Evolutionary conservation across 2,329 filamentous ascomycete genomes (phyloP).

Genomic region (Stagonosporopsis cucurbitacearum): DNA sequence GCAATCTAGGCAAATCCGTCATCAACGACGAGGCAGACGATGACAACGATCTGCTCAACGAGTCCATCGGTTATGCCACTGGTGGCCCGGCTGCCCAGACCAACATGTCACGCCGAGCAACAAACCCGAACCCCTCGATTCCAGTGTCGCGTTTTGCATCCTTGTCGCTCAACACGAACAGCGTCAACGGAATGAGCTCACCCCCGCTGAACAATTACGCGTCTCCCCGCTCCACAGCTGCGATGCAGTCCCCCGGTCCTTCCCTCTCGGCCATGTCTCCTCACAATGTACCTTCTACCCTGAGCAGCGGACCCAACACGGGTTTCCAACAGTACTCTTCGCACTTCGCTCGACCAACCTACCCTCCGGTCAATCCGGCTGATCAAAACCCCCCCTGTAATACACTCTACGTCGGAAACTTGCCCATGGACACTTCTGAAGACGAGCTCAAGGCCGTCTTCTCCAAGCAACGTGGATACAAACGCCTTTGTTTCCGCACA

Average conservation of each 20-base stretch:
- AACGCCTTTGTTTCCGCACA: slow-evolving; percentile 90
- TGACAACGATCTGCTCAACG: slow-evolving; percentile 74
- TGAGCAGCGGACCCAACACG: slow-evolving; percentile 58
- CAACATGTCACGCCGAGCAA: slow-evolving; percentile 67
- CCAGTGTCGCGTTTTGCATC: slow-evolving; percentile 72
- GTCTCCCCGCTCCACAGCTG: slow-evolving; percentile 57
- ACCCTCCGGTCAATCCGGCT: slow-evolving; percentile 88
- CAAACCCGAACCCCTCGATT: slow-evolving; percentile 74
- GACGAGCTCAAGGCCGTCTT: slow-evolving; percentile 95
- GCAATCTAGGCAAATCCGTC: slow-evolving; percentile 68
- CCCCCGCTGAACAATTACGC: slow-evolving; percentile 58
- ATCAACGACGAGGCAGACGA: slow-evolving; percentile 75
- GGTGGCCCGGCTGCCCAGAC: slow-evolving; percentile 62
- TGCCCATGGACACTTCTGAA: slow-evolving; percentile 90
- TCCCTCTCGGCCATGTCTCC: slow-evolving; percentile 51
- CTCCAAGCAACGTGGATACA: slow-evolving; percentile 91
- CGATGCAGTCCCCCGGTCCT: slow-evolving; percentile 58
- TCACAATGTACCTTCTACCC: slow-evolving; percentile 64
- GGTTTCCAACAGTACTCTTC: slow-evolving; percentile 63
- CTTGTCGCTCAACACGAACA: slow-evolving; percentile 73
- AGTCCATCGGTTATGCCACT: slow-evolving; percentile 76
- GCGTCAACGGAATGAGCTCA: slow-evolving; percentile 55
- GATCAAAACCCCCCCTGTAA: slow-evolving; percentile 98
- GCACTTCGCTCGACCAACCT: slow-evolving; percentile 69
- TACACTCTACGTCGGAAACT: slow-evolving; percentile 95